phyloP scores from a whole-genome alignment of 129 eudicot genomes.

The Daucus carota region DH1_v3.0 NC_030381.2:49939501-49940000 shows the following conservation, averaged over 20 bases:
- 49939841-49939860: neutral
- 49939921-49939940: neutral
- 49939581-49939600: no score
- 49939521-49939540: no score
- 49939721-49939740: rapidly evolving
- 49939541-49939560: no score
- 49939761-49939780: neutral
- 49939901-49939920: neutral
- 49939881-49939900: neutral
- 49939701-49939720: neutral
- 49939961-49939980: no score
- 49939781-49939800: neutral
- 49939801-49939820: neutral
- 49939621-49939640: neutral
- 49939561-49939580: no score
- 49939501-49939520: no score
- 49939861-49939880: neutral
- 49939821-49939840: no score
- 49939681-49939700: neutral
- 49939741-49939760: neutral
- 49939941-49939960: no score
- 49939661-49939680: no score
- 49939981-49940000: neutral
- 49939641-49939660: neutral
- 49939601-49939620: neutral